Conservation (phyloP, 371 early-diverging fungal genomes). For the Actinomucor elegans region DNA sequence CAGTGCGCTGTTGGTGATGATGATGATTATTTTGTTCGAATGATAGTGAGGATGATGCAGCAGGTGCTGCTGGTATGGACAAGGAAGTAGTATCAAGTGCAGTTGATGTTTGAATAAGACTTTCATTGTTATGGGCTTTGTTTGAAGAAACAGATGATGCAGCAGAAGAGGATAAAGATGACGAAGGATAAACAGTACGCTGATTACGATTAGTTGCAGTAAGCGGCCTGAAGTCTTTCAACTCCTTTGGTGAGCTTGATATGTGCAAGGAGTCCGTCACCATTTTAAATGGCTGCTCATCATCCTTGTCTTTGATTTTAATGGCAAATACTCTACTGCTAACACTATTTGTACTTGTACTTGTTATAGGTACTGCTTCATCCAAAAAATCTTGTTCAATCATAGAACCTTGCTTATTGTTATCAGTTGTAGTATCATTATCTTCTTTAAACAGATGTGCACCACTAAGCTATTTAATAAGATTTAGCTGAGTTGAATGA, state of each 20-base stretch:
- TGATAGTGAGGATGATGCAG: too few species aligned
- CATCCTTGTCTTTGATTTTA: neutral
- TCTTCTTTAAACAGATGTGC: conserved; percentile 1
- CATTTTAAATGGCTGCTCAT: neutral
- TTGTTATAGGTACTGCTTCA: neutral
- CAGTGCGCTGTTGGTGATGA: neutral
- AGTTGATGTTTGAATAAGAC: too few species aligned
- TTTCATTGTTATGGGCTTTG: too few species aligned
- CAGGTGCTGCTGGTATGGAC: too few species aligned
- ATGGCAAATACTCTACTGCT: conserved; percentile 14
- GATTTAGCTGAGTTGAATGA: neutral
- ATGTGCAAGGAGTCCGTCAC: too few species aligned
- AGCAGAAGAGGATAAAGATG: neutral
- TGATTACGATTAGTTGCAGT: too few species aligned
- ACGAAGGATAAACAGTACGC: conserved; percentile 1
- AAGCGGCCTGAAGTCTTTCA: too few species aligned
- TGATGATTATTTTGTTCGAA: too few species aligned
- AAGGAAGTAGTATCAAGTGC: too few species aligned
- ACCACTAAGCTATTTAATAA: conserved; percentile 2
- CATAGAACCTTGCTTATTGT: too few species aligned
- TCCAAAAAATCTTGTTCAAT: neutral
- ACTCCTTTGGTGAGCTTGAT: too few species aligned
- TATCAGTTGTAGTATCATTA: too few species aligned
- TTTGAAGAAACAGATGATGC: neutral
- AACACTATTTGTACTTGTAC: conserved; percentile 2